Conservation (phyloP, 2,329 filamentous ascomycete genomes). For the Aspergillus intermedius region DNA sequence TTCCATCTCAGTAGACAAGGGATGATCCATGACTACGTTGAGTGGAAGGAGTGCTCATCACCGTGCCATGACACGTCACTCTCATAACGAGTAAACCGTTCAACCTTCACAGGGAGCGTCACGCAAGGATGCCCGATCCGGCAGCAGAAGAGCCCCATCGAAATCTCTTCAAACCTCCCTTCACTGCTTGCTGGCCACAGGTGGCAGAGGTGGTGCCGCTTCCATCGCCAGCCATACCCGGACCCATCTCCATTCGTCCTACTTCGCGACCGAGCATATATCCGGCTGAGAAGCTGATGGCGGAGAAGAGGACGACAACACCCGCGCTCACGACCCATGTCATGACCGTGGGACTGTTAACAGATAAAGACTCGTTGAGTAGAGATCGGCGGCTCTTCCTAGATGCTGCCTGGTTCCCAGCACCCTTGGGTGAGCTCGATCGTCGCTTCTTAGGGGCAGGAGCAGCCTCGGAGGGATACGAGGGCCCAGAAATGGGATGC, state of each 20-base stretch:
- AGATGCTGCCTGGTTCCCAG: slow-evolving; percentile 23
- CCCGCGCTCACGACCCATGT: slow-evolving; percentile 62
- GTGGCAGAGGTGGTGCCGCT: slow-evolving; percentile 28
- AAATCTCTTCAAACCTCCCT: slow-evolving; percentile 37
- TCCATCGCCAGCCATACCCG: slow-evolving; percentile 19
- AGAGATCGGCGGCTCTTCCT: slow-evolving; percentile 31
- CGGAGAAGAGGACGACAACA: slow-evolving; percentile 58
- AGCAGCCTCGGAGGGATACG: slow-evolving; percentile 7
- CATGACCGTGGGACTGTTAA: slow-evolving; percentile 54
- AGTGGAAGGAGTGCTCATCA: too few relatives aligned
- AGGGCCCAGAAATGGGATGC: slow-evolving; percentile 9
- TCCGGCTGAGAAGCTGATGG: slow-evolving; percentile 59
- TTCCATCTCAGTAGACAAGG: too few relatives aligned
- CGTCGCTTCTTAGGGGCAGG: slow-evolving; percentile 24
- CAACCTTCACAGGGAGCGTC: background rate
- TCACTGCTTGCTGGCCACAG: slow-evolving; percentile 43
- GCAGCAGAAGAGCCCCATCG: slow-evolving; percentile 36
- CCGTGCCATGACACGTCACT: too few relatives aligned
- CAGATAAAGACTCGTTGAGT: slow-evolving; percentile 23
- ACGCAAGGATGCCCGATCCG: slow-evolving; percentile 31
- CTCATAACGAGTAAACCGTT: too few relatives aligned
- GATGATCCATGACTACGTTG: too few relatives aligned
- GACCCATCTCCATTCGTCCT: slow-evolving; percentile 45
- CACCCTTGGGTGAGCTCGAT: slow-evolving; percentile 35
- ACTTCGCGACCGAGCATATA: slow-evolving; percentile 57